Conservation (phyloP, 2,329 filamentous ascomycete genomes). For the Septoria petroselini region DNA sequence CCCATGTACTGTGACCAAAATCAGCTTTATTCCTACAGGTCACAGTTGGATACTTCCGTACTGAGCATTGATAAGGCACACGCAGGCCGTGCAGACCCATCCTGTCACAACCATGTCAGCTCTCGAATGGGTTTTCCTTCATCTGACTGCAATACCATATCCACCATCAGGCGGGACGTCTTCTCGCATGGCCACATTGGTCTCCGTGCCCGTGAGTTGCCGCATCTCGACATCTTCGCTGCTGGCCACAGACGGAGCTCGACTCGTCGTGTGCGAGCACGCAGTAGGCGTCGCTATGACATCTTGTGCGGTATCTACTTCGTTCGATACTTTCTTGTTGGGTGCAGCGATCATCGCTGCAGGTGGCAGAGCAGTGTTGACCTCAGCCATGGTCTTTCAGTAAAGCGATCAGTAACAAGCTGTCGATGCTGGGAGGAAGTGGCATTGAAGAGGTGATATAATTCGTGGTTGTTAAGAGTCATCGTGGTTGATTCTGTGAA, state of each 20-base stretch:
- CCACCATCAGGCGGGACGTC: slow-evolving; percentile 57
- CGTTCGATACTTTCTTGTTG: not conserved
- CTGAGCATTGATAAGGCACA: slow-evolving; percentile 44
- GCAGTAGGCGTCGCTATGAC: not conserved
- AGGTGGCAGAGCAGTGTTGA: not conserved
- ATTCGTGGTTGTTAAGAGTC: not conserved
- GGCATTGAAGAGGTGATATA: not conserved
- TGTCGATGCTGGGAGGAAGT: not conserved
- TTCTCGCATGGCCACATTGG: slow-evolving; percentile 25
- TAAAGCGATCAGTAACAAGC: not conserved
- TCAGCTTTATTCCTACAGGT: not conserved
- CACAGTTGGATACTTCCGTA: not conserved
- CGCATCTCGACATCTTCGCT: slow-evolving; percentile 11
- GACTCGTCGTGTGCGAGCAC: not conserved
- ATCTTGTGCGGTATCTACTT: not conserved
- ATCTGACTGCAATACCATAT: slow-evolving; percentile 42
- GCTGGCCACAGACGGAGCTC: not conserved
- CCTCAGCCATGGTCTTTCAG: not conserved
- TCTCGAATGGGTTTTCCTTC: too few relatives aligned
- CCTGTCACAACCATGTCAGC: slow-evolving; percentile 24
- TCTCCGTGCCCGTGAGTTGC: slow-evolving; percentile 13
- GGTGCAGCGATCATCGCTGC: not conserved
- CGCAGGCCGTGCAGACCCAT: slow-evolving; percentile 49
- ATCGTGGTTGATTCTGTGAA: too few relatives aligned
- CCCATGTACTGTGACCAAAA: slow-evolving; percentile 39